A percentile compares a stretch with the other conserved stretches of the same genome.
Evolutionary conservation across 176 grass and related monocot genomes (phyloP).

Genomic region (Carex pumila): DNA sequence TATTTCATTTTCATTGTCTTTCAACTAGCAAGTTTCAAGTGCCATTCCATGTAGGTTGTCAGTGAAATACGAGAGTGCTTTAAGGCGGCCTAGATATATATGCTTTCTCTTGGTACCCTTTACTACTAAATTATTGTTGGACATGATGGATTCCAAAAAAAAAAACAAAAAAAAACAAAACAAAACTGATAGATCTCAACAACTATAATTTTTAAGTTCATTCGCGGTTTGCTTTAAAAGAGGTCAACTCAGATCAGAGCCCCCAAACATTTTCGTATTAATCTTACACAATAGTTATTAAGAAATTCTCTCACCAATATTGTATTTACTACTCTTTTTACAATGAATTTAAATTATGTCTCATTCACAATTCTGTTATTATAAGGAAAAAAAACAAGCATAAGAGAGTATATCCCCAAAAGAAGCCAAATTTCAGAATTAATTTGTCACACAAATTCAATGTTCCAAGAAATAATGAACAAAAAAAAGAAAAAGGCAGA

Average conservation of each 20-base stretch:
- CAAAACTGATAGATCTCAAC: no score
- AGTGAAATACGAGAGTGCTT: not conserved
- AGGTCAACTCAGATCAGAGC: not conserved
- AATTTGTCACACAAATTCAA: constrained; percentile 25
- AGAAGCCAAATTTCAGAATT: constrained; percentile 10
- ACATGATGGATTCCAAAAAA: not conserved
- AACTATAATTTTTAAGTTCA: no score
- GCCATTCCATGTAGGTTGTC: not conserved
- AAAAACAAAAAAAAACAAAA: no score
- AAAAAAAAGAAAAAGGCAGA: constrained; percentile 7
- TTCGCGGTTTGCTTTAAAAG: not conserved
- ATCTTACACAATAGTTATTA: not conserved
- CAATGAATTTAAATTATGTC: constrained; percentile 12
- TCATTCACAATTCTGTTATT: constrained; percentile 30
- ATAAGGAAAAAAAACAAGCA: not conserved
- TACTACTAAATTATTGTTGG: not conserved
- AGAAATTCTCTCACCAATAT: not conserved
- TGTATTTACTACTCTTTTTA: not conserved
- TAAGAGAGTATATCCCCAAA: constrained; percentile 25
- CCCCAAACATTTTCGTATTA: not conserved
- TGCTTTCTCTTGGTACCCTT: not conserved
- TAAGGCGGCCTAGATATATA: not conserved
- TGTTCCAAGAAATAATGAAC: constrained; percentile 13
- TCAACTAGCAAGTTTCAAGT: not conserved
- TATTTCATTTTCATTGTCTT: constrained; percentile 19